These are phyloP conservation scores for Sicyos baderoa DNA, from an alignment of 306 rosid genomes.

Conservation along the genomic window DNA sequence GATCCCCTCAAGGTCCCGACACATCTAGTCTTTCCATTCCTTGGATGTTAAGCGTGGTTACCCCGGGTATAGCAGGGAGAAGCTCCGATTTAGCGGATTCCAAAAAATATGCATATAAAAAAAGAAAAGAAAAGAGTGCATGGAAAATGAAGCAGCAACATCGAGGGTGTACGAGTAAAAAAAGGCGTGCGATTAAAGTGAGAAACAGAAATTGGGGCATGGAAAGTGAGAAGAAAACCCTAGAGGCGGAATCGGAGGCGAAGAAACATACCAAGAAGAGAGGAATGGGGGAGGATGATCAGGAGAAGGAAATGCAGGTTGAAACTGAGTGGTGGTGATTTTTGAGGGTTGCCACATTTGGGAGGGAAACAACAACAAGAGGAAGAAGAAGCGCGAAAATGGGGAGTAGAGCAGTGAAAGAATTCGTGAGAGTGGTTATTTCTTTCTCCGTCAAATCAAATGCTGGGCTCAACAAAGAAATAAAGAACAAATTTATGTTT, in stretches of 20 bases:
- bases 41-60: background rate
- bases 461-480: background rate
- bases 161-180: background rate
- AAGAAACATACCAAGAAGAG: background rate
- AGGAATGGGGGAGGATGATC: background rate
- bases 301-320: background rate
- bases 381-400: background rate
- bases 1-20: background rate
- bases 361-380: conserved; percentile 1
- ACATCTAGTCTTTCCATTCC: too few relatives aligned
- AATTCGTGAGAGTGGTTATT: background rate
- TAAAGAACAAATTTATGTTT: too few relatives aligned
- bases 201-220: background rate
- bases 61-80: background rate
- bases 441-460: background rate
- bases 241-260: background rate
- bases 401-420: background rate
- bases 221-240: background rate
- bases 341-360: too few relatives aligned
- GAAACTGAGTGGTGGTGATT: background rate
- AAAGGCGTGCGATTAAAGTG: background rate
- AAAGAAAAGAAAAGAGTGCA: background rate
- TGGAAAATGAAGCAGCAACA: too few relatives aligned
- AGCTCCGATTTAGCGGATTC: background rate
- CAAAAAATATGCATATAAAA: background rate